phyloP scores from a whole-genome alignment of 345 rosid genomes.

The Rhizophora apiculata region DNA sequence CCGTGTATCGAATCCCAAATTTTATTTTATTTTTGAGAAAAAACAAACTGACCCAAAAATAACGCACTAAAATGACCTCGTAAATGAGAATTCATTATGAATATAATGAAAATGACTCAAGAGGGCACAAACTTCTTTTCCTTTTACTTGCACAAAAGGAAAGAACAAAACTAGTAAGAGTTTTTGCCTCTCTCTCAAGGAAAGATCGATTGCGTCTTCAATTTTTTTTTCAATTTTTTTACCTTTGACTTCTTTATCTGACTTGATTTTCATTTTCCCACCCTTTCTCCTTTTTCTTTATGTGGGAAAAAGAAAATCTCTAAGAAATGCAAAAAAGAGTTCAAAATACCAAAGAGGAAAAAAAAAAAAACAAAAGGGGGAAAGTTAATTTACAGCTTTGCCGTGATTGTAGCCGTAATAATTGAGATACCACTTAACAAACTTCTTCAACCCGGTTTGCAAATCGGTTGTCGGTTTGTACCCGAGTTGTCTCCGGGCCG shows the following conservation, averaged over 20 bases:
- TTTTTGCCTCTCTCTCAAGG: not conserved
- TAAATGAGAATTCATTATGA: too few relatives aligned
- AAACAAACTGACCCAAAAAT: too few relatives aligned
- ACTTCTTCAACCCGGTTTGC: slow-evolving; percentile 77
- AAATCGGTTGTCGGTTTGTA: slow-evolving; percentile 82
- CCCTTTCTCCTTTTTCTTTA: not conserved
- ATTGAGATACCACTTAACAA: slow-evolving; percentile 62
- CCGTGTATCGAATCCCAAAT: too few relatives aligned
- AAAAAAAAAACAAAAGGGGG: not conserved
- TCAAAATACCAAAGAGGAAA: not conserved
- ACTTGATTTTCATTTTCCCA: not conserved
- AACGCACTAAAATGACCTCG: too few relatives aligned
- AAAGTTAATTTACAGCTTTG: slow-evolving; percentile 10
- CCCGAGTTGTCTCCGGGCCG: slow-evolving; percentile 39
- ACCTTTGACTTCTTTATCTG: not conserved
- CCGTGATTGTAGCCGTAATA: slow-evolving; percentile 66
- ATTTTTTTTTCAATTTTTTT: not conserved
- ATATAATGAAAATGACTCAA: not conserved
- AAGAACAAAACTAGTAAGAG: not conserved
- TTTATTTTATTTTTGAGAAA: too few relatives aligned
- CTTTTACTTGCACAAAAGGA: not conserved
- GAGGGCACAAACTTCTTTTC: not conserved
- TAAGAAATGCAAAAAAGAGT: too few relatives aligned
- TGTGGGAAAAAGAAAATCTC: too few relatives aligned
- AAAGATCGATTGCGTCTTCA: slow-evolving; percentile 6